Conservation (phyloP, 345 rosid genomes). For the Lepidium aucheri region DNA sequence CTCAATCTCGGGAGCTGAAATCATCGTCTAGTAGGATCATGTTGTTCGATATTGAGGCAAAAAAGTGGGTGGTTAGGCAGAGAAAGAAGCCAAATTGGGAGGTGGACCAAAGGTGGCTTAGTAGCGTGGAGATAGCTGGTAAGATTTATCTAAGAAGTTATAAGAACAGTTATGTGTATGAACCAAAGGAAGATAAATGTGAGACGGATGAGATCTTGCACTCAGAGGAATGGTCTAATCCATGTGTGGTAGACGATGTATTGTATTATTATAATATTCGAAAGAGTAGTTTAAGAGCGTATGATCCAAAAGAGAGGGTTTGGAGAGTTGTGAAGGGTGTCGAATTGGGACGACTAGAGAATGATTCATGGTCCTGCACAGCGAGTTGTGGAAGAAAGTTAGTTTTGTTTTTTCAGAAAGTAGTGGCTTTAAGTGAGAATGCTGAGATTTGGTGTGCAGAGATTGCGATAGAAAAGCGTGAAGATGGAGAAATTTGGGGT, state of each 20-base stretch:
- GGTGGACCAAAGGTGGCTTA: background rate
- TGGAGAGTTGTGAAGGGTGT: background rate
- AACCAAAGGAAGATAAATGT: background rate
- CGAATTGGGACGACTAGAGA: background rate
- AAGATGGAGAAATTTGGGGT: background rate
- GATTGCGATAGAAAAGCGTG: background rate
- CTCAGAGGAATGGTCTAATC: background rate
- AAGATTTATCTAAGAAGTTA: background rate
- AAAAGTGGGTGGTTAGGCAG: background rate
- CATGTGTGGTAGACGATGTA: background rate
- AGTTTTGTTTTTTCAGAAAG: background rate
- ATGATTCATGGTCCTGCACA: background rate
- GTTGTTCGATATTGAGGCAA: background rate
- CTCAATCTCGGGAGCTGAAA: background rate
- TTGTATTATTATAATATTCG: slow-evolving; percentile 1
- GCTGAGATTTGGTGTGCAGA: slow-evolving; percentile 4
- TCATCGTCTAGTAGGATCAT: background rate
- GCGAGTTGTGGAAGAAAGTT: background rate
- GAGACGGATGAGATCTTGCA: background rate
- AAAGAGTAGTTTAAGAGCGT: background rate
- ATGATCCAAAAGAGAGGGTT: background rate
- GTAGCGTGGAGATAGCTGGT: slow-evolving; percentile 1
- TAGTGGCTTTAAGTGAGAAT: background rate
- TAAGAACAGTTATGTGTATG: background rate
- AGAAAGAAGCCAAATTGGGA: background rate